Percentiles rank a stretch among this genome's conserved stretches.
These are phyloP conservation scores for Paraphaeosphaeria minitans DNA, from an alignment of 2,329 filamentous ascomycete genomes.

Conservation along the genomic window DNA sequence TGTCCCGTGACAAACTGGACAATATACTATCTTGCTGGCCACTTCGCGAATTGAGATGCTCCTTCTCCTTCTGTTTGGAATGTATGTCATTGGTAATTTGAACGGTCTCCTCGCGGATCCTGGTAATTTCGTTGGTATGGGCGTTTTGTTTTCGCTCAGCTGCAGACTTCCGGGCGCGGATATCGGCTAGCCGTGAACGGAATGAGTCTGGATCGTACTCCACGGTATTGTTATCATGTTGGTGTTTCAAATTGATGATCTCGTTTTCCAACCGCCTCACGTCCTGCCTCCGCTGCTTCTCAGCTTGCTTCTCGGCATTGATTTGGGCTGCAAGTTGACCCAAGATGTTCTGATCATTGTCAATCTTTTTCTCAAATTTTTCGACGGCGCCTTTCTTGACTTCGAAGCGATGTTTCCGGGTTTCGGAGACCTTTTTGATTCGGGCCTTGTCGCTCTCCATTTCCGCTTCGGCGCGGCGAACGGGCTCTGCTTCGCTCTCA, in stretches of 20 bases:
- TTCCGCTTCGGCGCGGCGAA: conserved; percentile 68
- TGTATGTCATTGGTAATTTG: conserved; percentile 13
- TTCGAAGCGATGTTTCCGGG: conserved; percentile 61
- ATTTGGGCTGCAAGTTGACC: conserved; percentile 52
- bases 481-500: conserved; percentile 67
- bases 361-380: conserved; percentile 43
- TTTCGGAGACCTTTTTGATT: conserved; percentile 61
- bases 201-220: conserved; percentile 72
- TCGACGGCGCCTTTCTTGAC: conserved; percentile 60
- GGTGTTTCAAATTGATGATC: conserved; percentile 68
- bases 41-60: conserved; percentile 42
- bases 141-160: conserved; percentile 52
- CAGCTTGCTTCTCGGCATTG: conserved; percentile 49
- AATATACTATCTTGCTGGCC: conserved; percentile 63
- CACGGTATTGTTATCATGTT: conserved; percentile 64
- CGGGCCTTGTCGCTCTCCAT: conserved; percentile 71
- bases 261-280: conserved; percentile 46
- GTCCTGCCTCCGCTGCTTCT: conserved; percentile 45
- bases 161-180: conserved; percentile 56
- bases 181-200: conserved; percentile 73
- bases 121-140: conserved; percentile 48
- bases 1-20: conserved; percentile 64
- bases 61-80: conserved; percentile 37
- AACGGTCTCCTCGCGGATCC: conserved; percentile 14
- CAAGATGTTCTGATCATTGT: conserved; percentile 42